Base-by-base conservation (phyloP, 805 yeast species). In the Kodamaea laetipori region DNA sequence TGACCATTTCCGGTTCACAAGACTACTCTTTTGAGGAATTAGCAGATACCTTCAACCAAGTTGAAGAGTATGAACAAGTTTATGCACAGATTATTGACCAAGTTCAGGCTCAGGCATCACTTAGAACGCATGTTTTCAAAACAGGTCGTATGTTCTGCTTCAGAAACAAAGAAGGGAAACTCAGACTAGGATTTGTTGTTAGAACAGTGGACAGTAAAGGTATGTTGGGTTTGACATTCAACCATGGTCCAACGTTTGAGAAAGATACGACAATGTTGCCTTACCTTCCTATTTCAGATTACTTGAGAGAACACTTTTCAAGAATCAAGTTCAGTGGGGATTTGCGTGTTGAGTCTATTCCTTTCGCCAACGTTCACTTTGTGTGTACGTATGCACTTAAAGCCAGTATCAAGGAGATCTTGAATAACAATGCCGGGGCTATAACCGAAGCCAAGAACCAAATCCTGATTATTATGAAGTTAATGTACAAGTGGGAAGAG, bases 91-190 rank as follows among this genome's bases (percentile, higher is more conserved):
- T 86, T 40, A 69, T 82, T 33, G 54, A 56, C 4, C 79, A 76
- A 37, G 57, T 78, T n/a, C 62, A 74, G 31, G 68, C 69, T 33
- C 67, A 76, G 38, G 71, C 83, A 1, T 55, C 70, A 2, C 63
- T 77, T n/a, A 71, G 77, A 43, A 69, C 71, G 25, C 63, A 73
- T 30, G 46, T 64, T 13, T 61, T 86, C 40, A 69, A 63, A 42
- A 56, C 64, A 1, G 92, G 90, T 2, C 69, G 84, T 47, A 56
- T 85, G 38, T 54, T 86, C 41, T 71, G 82, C 4, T 88, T 68
- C 59, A 72, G 79, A 47, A 83, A 81, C 55, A 59, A 60, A 4
- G 57, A 67, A 5, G 73, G 63, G 3, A 58, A 61, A 11, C 50
- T 74, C 1, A 60, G 67, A 37, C 63, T 77, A 9, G 95, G 90